Evolutionary conservation across 805 yeast genomes (phyloP).

Genomic region (Peterozyma xylosa): DNA sequence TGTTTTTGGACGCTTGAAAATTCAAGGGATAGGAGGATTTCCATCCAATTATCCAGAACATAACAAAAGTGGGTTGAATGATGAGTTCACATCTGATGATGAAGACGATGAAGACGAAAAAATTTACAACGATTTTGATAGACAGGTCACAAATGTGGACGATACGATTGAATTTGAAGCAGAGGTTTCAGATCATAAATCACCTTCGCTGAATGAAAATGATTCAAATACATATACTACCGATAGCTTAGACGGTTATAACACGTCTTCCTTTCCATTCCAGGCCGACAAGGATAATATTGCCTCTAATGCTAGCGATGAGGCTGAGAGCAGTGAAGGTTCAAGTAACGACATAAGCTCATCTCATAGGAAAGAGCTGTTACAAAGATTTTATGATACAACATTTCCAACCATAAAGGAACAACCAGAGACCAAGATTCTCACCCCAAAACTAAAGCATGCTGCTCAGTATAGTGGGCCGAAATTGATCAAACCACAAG

Average conservation of each 20-base stretch:
- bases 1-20: conserved; percentile 9
- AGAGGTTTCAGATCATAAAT: too few species aligned
- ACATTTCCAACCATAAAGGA: conserved; percentile 3
- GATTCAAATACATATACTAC: too few species aligned
- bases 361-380: not conserved
- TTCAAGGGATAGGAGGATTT: conserved; percentile 1
- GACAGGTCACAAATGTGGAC: too few species aligned
- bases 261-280: too few species aligned
- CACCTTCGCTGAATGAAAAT: too few species aligned
- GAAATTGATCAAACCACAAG: conserved; percentile 6
- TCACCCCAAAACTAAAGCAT: conserved; percentile 5
- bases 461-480: conserved; percentile 1
- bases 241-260: too few species aligned
- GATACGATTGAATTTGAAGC: too few species aligned
- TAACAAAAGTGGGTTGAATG: not conserved
- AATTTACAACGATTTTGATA: too few species aligned
- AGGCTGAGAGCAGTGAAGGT: too few species aligned
- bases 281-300: too few species aligned
- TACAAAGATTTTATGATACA: conserved; percentile 1
- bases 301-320: too few species aligned
- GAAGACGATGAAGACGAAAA: not conserved
- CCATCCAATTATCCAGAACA: not conserved
- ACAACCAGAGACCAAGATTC: conserved; percentile 7
- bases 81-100: not conserved
- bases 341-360: too few species aligned